Percentiles rank a stretch among this genome's conserved stretches.
phyloP scores from a whole-genome alignment of 495 filamentous ascomycete genomes.

The Talaromyces proteolyticus region DNA sequence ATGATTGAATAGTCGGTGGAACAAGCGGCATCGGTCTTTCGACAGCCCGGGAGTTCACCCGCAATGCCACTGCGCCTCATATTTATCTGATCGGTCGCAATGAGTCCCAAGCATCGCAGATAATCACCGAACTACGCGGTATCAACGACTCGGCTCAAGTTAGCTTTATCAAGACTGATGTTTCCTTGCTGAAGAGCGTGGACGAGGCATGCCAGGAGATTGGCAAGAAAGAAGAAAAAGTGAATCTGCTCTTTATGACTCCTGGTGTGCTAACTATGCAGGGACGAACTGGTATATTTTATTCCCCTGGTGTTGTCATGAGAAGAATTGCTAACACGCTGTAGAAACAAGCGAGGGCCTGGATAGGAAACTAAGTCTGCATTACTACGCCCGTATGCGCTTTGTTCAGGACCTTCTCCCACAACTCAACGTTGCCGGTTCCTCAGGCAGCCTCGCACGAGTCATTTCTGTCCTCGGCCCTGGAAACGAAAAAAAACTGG shows the following conservation, averaged over 20 bases:
- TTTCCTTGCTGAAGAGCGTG: slow-evolving; percentile 52
- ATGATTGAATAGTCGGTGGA: slow-evolving; percentile 42
- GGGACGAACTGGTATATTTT: slow-evolving; percentile 19
- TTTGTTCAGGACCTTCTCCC: slow-evolving; percentile 62
- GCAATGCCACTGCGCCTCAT: slow-evolving; percentile 37
- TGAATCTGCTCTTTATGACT: slow-evolving; percentile 57
- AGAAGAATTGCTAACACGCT: background rate
- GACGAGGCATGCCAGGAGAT: slow-evolving; percentile 56
- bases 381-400: slow-evolving; percentile 58
- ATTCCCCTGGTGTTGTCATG: background rate
- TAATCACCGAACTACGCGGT: slow-evolving; percentile 27
- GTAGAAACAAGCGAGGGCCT: slow-evolving; percentile 55
- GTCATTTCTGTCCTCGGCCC: slow-evolving; percentile 52
- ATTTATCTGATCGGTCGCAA: slow-evolving; percentile 46
- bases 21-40: slow-evolving; percentile 59
- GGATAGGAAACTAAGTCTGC: slow-evolving; percentile 43
- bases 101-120: slow-evolving; percentile 24
- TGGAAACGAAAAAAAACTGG: slow-evolving; percentile 47
- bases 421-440: slow-evolving; percentile 35
- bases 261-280: slow-evolving; percentile 20
- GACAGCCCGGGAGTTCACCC: slow-evolving; percentile 52
- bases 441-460: slow-evolving; percentile 33
- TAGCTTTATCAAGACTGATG: slow-evolving; percentile 51
- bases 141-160: slow-evolving; percentile 43
- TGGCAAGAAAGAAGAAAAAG: slow-evolving; percentile 39